Evolutionary conservation across 73 alveolate genomes (phyloP), one percentile per base, ranked within the genome.

Genomic region (Paraurostyla sp.): DNA sequence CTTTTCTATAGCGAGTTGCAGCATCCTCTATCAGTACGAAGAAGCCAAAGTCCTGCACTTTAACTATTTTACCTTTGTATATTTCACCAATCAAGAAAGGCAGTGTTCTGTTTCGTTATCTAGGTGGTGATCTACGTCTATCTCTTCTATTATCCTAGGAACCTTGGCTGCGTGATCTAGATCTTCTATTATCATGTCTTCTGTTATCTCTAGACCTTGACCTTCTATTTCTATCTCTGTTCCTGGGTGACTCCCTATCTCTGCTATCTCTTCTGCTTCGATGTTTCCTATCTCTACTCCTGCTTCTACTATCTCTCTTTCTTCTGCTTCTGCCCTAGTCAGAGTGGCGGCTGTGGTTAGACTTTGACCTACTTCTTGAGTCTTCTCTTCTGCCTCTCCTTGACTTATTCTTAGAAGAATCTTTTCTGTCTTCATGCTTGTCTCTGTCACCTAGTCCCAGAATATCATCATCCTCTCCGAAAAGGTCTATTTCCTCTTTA

Each of bases 41-140:
- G 40, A 96, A 96, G 40, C 99, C 99, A 76, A 92, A 96, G 25
- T 95, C 98, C 23, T 87, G 82, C 9, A 97, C 98, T 69, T 92
- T 96, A 30, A 95, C 90, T 29, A 96, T 95, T 0, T 80, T 57
- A 0, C 98, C 99, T 52, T 95, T 95, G 83, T 92, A 97, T 18
- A 95, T 95, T 38, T 90, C 80, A 18, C 96, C 98, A 16, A 80
- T 35, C 46, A 65, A 48, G 35, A 78, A 78, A 13, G 89, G 89
- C 63, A 51, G 11, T 32, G 27, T 9, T 78, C 78, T 78, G 15
- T 56, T 23, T 9, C 23, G 33, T 51, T 46, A 7, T 78, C 78
- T 40, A 6, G 35, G 46, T 16, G 56, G 7, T 38, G 82, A 90
- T 43, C 81, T 83, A n/a, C 84, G 78, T 57, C 80, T 94, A 45